phyloP scores from a whole-genome alignment of 1,139 yeast genomes.

The Blastobotrys malaysiensis region DNA sequence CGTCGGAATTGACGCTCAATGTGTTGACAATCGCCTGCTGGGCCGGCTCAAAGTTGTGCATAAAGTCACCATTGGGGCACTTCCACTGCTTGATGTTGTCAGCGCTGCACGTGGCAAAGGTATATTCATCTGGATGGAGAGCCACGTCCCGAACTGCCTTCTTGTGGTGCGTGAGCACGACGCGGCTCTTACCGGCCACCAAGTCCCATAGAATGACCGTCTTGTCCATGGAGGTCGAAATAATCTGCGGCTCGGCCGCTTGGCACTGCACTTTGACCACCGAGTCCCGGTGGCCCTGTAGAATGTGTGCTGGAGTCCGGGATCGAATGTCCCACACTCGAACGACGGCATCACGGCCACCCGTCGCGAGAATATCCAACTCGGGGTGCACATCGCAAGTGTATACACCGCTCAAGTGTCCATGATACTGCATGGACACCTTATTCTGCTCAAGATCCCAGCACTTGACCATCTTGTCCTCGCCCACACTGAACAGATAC shows the following conservation, averaged over 20 bases:
- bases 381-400: slow-evolving; percentile 83
- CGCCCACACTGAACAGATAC: slow-evolving; percentile 86
- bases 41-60: slow-evolving; percentile 48
- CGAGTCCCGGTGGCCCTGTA: slow-evolving; percentile 78
- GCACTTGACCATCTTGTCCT: slow-evolving; percentile 90
- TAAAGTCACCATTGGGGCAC: slow-evolving; percentile 68
- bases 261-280: slow-evolving; percentile 65
- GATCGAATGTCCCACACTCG: slow-evolving; percentile 93
- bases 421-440: slow-evolving; percentile 83
- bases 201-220: slow-evolving; percentile 84
- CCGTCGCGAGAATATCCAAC: slow-evolving; percentile 78
- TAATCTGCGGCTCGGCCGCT: slow-evolving; percentile 75
- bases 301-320: slow-evolving; percentile 64
- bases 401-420: slow-evolving; percentile 88
- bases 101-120: slow-evolving; percentile 75
- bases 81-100: slow-evolving; percentile 83
- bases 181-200: slow-evolving; percentile 55
- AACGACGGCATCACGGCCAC: slow-evolving; percentile 83
- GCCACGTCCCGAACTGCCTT: slow-evolving; percentile 73
- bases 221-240: slow-evolving; percentile 79
- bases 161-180: slow-evolving; percentile 74
- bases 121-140: slow-evolving; percentile 64
- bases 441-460: slow-evolving; percentile 92
- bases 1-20: slow-evolving; percentile 58
- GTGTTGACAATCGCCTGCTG: slow-evolving; percentile 61